Evolutionary conservation across 345 rosid species (phyloP).

Genomic region (Rhizophora apiculata): DNA sequence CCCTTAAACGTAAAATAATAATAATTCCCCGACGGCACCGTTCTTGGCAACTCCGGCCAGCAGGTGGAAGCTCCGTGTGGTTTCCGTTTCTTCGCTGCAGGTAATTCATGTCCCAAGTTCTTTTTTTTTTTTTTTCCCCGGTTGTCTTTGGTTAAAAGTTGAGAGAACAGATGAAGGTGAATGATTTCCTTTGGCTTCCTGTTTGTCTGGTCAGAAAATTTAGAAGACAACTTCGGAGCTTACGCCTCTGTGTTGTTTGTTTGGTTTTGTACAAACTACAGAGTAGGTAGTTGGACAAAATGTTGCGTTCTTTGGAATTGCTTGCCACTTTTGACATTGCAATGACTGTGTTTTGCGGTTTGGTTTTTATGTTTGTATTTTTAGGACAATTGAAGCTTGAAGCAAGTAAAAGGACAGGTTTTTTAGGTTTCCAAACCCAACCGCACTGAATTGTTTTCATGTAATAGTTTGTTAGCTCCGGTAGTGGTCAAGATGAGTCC

Average conservation of each 20-base stretch:
- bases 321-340: not conserved
- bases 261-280: no score
- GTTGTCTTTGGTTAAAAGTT: no score
- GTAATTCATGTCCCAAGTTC: not conserved
- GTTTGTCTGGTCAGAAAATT: not conserved
- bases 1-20: no score
- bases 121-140: not conserved
- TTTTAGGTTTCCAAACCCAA: not conserved
- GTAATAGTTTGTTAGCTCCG: conserved; percentile 7
- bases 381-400: conserved; percentile 21
- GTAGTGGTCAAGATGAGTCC: conserved; percentile 44
- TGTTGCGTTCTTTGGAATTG: not conserved
- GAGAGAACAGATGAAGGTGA: no score
- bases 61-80: not conserved
- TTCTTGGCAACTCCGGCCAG: not conserved
- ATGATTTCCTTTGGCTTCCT: not conserved
- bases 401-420: not conserved
- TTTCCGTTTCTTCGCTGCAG: not conserved
- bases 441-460: conserved; percentile 17
- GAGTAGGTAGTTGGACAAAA: no score
- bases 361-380: not conserved
- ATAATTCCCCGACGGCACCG: no score
- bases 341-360: not conserved
- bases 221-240: not conserved
- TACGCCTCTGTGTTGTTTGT: no score